Conservation (phyloP, 345 rosid species). For the Eucalyptus globulus region DNA sequence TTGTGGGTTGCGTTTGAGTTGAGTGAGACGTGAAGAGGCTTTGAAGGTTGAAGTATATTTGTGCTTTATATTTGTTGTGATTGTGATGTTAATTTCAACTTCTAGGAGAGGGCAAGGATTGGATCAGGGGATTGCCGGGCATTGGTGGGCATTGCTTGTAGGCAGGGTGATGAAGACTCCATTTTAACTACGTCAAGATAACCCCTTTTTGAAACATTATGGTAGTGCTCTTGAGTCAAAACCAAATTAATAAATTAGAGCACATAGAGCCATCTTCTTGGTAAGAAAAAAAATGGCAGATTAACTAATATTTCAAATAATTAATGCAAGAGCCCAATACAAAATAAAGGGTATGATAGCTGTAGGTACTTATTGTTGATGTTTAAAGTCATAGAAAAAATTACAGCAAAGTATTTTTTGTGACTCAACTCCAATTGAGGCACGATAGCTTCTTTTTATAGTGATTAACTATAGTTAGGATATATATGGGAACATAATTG, state of each 20-base stretch:
- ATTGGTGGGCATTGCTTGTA: no score
- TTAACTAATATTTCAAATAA: neutral
- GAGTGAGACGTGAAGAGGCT: no score
- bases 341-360: no score
- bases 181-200: neutral
- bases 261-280: neutral
- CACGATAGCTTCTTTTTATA: neutral
- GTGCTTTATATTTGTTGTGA: neutral
- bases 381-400: neutral
- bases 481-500: no score
- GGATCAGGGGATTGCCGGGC: no score
- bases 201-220: neutral
- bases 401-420: neutral
- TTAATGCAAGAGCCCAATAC: neutral
- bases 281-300: neutral
- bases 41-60: neutral
- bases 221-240: neutral
- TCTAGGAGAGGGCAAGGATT: neutral
- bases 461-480: neutral
- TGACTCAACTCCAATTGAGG: neutral
- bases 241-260: neutral
- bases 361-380: neutral
- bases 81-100: neutral
- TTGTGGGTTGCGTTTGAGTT: no score
- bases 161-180: neutral